Base-by-base conservation (phyloP, 2,329 filamentous ascomycete species). In the Scedosporium minutisporum region DNA sequence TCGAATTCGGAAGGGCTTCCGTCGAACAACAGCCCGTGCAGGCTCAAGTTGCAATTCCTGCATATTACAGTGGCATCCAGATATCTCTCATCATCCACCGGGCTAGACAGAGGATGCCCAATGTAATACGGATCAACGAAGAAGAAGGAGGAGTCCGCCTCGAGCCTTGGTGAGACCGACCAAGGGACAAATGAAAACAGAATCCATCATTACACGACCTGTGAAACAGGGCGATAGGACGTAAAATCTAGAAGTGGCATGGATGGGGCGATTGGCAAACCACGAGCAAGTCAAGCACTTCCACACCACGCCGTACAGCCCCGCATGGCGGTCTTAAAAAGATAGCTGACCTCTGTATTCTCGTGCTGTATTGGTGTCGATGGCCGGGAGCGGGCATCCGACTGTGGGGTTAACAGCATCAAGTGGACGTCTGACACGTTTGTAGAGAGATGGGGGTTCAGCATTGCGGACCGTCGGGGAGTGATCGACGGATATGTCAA, bases 201-300 rank as follows among this genome's bases (percentile, higher is more conserved):
- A 12, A 3, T 18, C 27, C 42, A 14, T 14, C 9, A 61, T 61
- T 55, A 33, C 60, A 57, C 60, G n/a, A 27, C 59, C 27, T 57
- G 60, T 61, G 48, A 57, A 61, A 57, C 46, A 61, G 33, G 48
- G 48, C 33, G 21, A 58, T n/a, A 57, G 18, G 48, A 61, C 2
- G 4, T 25, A 18, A 38, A 38, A 25, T 23, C n/a, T 18, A 61
- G 42, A 16, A 21, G 27, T n/a, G 46, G 23, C 7, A 44, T 44
- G 51, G 18, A 38, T 14, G 6, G 25, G 16, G 33, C 33, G 55
- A 33, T 38, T 58, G 33, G 27, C 55, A 38, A 25, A 14, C 9
- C 51, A 9, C 6, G 44, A 48, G 44, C 44, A 48, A 6, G 18
- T 2, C 51, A 48, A n/a, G 44, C 44, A n/a, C 44, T 48, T 21